Percentiles rank a stretch among this genome's conserved stretches.
These are phyloP conservation scores for Actinomortierella wolfii DNA, from an alignment of 371 early-diverging fungal genomes.

Conservation along the genomic window DNA sequence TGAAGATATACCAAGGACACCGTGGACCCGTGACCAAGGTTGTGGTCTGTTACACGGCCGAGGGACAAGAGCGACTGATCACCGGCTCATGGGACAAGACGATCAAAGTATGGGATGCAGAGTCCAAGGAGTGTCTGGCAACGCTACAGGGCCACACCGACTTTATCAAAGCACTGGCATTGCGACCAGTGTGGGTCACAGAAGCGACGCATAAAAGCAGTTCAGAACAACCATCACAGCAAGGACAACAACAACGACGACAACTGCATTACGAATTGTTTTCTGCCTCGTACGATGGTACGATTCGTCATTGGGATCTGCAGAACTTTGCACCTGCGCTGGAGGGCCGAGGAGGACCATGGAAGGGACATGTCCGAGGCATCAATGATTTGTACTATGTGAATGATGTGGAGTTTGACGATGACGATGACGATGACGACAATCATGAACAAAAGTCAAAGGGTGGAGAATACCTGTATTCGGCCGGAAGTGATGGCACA, in stretches of 20 bases:
- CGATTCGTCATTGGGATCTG: constrained; percentile 69
- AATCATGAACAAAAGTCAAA: not conserved
- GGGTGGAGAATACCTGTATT: constrained; percentile 58
- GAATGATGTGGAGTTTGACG: constrained; percentile 16
- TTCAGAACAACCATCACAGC: too few relatives aligned
- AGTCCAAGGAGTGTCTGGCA: constrained; percentile 67
- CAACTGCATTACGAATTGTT: constrained; percentile 47
- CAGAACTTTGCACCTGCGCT: constrained; percentile 51
- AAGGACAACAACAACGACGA: constrained; percentile 1
- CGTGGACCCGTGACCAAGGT: constrained; percentile 81
- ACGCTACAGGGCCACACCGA: constrained; percentile 79
- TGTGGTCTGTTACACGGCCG: constrained; percentile 50
- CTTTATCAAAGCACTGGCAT: constrained; percentile 73
- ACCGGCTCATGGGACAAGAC: constrained; percentile 87
- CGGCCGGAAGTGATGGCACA: constrained; percentile 53
- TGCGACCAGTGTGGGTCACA: constrained; percentile 32
- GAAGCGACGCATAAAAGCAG: not conserved
- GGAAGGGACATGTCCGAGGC: constrained; percentile 43
- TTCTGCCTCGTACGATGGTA: constrained; percentile 75
- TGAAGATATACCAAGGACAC: constrained; percentile 75
- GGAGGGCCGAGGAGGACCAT: constrained; percentile 35
- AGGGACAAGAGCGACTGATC: constrained; percentile 58
- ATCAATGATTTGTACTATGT: constrained; percentile 36
- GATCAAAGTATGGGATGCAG: constrained; percentile 83
- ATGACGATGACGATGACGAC: constrained; percentile 1